Evolutionary conservation across 1,284 basidiomycete genomes (phyloP).

Genomic region (Ustilago trichophora): DNA sequence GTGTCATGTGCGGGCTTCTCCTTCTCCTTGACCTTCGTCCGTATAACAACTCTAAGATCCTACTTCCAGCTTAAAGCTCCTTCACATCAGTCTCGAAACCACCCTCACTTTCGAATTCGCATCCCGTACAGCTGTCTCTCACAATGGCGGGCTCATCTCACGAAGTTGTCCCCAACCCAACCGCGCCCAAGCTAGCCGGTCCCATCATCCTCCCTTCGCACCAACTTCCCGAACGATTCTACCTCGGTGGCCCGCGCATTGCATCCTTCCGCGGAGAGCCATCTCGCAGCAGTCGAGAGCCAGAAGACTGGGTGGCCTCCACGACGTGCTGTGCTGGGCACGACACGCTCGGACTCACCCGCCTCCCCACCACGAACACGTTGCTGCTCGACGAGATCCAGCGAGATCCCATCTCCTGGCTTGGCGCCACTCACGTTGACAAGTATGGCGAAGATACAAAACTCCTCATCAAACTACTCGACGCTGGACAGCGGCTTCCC

Average conservation of each 20-base stretch:
- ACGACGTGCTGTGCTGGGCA: constrained; percentile 36
- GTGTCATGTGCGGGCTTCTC: no score
- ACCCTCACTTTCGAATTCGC: no score
- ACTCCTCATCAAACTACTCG: constrained; percentile 34
- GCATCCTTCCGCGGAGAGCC: constrained; percentile 23
- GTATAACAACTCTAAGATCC: no score
- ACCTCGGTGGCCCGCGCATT: constrained; percentile 30
- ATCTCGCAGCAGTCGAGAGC: constrained; percentile 14
- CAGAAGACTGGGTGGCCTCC: constrained; percentile 37
- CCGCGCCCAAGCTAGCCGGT: constrained; percentile 5
- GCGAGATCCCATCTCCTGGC: constrained; percentile 13
- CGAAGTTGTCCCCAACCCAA: background rate
- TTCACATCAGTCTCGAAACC: no score
- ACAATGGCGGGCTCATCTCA: constrained; percentile 16
- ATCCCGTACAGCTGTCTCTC: no score
- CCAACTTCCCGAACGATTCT: constrained; percentile 37
- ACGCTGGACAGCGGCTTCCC: constrained; percentile 31
- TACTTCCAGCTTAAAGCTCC: no score
- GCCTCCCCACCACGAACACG: constrained; percentile 13
- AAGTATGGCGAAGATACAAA: constrained; percentile 36
- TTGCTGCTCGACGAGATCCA: constrained; percentile 28
- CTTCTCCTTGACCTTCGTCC: no score
- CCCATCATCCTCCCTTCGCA: constrained; percentile 29
- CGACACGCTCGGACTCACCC: constrained; percentile 32
- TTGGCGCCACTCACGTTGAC: constrained; percentile 12